phyloP scores from a whole-genome alignment of 495 filamentous ascomycete species.

The Hyaloscypha finlandica region DNA sequence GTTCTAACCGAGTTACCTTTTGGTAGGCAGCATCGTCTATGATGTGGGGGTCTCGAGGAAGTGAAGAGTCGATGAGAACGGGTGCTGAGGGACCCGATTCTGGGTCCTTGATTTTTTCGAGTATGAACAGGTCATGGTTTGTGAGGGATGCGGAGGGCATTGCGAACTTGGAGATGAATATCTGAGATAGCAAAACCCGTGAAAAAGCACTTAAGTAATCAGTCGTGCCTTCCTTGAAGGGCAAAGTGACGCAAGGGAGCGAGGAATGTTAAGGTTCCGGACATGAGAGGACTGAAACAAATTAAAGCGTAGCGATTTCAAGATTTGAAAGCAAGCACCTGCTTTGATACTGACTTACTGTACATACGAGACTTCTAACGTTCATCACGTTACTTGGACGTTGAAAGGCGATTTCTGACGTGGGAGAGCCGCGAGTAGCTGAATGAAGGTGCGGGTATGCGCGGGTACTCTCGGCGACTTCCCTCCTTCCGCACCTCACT shows the following conservation, averaged over 20 bases:
- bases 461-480: background rate
- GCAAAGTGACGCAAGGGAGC: background rate
- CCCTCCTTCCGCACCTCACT: slow-evolving; percentile 14
- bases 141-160: slow-evolving; percentile 60
- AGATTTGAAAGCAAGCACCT: background rate
- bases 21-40: slow-evolving; percentile 36
- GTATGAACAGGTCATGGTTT: slow-evolving; percentile 67
- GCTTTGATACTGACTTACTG: background rate
- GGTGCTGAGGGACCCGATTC: slow-evolving; percentile 62
- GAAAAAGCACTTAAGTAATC: background rate
- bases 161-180: slow-evolving; percentile 18
- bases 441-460: background rate
- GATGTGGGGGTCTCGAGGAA: slow-evolving; percentile 64
- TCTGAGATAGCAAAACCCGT: background rate
- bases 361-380: background rate
- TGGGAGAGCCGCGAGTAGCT: slow-evolving; percentile 26
- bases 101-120: slow-evolving; percentile 78
- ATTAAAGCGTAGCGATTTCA: background rate
- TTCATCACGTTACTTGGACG: slow-evolving; percentile 2
- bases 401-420: slow-evolving; percentile 3
- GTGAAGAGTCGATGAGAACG: slow-evolving; percentile 54
- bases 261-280: background rate
- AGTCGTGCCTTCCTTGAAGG: background rate
- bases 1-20: slow-evolving; percentile 43
- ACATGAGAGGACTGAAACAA: background rate